Percentiles rank a stretch among this genome's conserved stretches.
Conservation (phyloP, 129 eudicot species). For the Dittrichia graveolens region DNA sequence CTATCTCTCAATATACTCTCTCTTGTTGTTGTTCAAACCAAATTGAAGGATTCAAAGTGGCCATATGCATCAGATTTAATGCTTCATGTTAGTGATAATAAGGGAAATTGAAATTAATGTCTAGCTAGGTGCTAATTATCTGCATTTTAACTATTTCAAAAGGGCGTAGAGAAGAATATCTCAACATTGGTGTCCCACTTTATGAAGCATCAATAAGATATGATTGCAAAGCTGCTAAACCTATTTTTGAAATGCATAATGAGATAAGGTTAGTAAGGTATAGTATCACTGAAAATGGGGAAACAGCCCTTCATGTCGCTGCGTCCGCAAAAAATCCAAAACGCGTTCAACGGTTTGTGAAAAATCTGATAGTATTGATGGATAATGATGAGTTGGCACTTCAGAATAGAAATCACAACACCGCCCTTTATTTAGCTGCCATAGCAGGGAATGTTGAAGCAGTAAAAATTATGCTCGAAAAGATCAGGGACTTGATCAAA, state of each 20-base stretch:
- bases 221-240: slow-evolving; percentile 40
- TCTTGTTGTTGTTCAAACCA: no score
- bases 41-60: no score
- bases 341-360: slow-evolving; percentile 19
- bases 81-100: no score
- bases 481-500: slow-evolving; percentile 11
- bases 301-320: slow-evolving; percentile 48
- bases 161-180: neutral
- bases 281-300: slow-evolving; percentile 34
- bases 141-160: neutral
- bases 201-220: slow-evolving; percentile 20
- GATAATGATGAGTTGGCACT: slow-evolving; percentile 16
- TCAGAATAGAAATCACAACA: slow-evolving; percentile 14
- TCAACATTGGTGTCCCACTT: slow-evolving; percentile 15
- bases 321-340: slow-evolving; percentile 14
- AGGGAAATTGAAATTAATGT: no score
- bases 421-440: slow-evolving; percentile 40
- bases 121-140: neutral
- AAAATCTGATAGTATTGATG: slow-evolving; percentile 27
- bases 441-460: slow-evolving; percentile 25
- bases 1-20: no score
- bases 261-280: neutral
- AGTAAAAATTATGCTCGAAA: slow-evolving; percentile 21
- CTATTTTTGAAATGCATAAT: neutral
- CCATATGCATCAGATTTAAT: no score